A percentile compares a stretch with the other conserved stretches of the same genome.
These are phyloP conservation scores for Colletotrichum viniferum DNA, from an alignment of 2,329 filamentous ascomycete genomes.

Conservation along the genomic window DNA sequence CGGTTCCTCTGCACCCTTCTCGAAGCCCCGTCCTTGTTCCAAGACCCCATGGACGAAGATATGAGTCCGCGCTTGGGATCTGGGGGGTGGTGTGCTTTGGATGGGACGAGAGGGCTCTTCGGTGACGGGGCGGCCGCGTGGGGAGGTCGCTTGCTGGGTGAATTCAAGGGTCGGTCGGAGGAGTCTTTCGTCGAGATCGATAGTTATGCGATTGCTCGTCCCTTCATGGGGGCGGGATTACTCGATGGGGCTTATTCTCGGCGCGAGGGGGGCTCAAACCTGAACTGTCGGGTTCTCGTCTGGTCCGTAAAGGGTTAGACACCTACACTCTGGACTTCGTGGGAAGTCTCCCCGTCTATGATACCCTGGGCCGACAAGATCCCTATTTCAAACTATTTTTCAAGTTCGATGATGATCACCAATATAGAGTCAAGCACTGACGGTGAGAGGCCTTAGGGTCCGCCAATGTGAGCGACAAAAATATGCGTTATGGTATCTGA, in stretches of 20 bases:
- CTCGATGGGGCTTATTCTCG: conserved; percentile 99
- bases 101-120: conserved; percentile 18
- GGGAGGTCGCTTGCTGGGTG: conserved; percentile 30
- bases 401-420: conserved; percentile 77
- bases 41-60: conserved; percentile 79
- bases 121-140: conserved; percentile 30
- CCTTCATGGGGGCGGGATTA: conserved; percentile 65
- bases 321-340: conserved; percentile 42
- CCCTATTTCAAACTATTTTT: conserved; percentile 17
- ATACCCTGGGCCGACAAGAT: conserved; percentile 23
- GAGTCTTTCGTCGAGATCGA: conserved; percentile 86
- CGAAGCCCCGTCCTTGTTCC: conserved; percentile 16
- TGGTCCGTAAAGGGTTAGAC: conserved; percentile 15
- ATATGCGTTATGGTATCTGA: conserved; percentile 56
- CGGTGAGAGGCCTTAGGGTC: conserved; percentile 37
- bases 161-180: conserved; percentile 48
- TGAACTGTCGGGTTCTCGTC: conserved; percentile 21
- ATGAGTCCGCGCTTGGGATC: conserved; percentile 73
- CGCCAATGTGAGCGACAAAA: conserved; percentile 27
- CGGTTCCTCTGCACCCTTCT: conserved; percentile 25
- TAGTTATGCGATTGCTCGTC: conserved; percentile 96
- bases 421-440: conserved; percentile 99
- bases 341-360: conserved; percentile 41
- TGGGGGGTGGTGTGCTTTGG: conserved; percentile 17
- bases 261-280: conserved; percentile 79